Percentiles rank a stretch among this genome's conserved stretches.
Conservation (phyloP, 371 early-diverging fungal species). For the Actinomucor elegans region DNA sequence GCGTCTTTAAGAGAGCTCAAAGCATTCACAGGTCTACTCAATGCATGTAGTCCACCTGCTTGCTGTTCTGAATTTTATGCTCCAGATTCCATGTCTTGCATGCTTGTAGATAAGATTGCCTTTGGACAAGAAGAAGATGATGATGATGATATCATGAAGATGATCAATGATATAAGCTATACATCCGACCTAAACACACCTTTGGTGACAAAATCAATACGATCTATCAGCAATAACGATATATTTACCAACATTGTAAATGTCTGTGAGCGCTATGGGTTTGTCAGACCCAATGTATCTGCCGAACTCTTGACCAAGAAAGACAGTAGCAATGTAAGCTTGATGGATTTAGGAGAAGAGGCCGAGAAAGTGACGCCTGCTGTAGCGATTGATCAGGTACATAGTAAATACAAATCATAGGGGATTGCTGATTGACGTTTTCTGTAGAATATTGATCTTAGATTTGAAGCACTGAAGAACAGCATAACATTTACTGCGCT, state of each 20-base stretch:
- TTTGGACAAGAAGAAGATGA: conserved; percentile 24
- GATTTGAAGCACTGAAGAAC: conserved; percentile 24
- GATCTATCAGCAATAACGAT: conserved; percentile 27
- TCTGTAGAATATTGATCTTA: conserved; percentile 35
- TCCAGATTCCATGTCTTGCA: conserved; percentile 28
- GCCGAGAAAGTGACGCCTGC: neutral
- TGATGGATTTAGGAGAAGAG: conserved; percentile 22
- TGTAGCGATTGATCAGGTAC: conserved; percentile 18
- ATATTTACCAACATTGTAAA: conserved; percentile 39
- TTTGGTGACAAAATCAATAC: conserved; percentile 30
- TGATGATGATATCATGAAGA: conserved; percentile 43
- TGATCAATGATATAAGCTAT: conserved; percentile 37
- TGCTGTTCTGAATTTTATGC: conserved; percentile 31
- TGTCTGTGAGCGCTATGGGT: conserved; percentile 33
- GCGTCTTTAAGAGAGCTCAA: conserved; percentile 39
- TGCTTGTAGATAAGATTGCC: conserved; percentile 23
- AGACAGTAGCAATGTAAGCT: no score
- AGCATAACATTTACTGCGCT: conserved; percentile 21
- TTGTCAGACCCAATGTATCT: conserved; percentile 29
- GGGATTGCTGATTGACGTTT: neutral
- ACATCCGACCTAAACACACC: conserved; percentile 29
- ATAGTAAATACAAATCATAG: neutral
- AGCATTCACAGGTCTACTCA: conserved; percentile 46
- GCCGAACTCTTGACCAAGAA: conserved; percentile 23
- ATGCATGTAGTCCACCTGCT: conserved; percentile 41